Conservation (phyloP, 2,329 filamentous ascomycete genomes). For the Exophiala spinifera region DNA sequence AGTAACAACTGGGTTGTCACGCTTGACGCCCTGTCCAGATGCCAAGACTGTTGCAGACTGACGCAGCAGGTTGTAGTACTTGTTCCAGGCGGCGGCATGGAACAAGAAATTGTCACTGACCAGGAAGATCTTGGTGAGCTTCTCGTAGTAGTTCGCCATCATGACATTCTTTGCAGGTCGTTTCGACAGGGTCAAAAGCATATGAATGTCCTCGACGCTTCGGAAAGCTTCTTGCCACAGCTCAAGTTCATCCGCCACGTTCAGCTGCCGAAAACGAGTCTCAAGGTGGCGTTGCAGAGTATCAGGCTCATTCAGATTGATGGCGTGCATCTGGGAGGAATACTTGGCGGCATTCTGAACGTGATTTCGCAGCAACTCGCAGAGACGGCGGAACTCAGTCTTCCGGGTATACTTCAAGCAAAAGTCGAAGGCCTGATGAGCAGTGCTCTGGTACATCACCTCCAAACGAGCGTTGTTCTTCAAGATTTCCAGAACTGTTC, state of each 20-base stretch:
- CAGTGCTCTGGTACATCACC: conserved; percentile 96
- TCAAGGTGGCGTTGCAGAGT: conserved; percentile 96
- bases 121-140: conserved; percentile 95
- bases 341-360: conserved; percentile 99
- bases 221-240: conserved; percentile 99
- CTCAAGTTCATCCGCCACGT: conserved; percentile 95
- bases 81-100: conserved; percentile 95
- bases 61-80: conserved; percentile 94
- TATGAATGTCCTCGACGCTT: conserved; percentile 98
- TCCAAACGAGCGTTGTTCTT: conserved; percentile 98
- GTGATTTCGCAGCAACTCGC: conserved; percentile 96
- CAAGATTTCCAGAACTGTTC: conserved; percentile 95
- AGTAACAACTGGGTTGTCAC: conserved; percentile 85
- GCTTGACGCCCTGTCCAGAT: conserved; percentile 82
- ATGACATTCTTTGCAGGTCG: conserved; percentile 97
- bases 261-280: conserved; percentile 96
- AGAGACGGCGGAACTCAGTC: conserved; percentile 98
- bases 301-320: conserved; percentile 96
- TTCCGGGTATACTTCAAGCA: conserved; percentile 97
- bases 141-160: conserved; percentile 99
- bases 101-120: conserved; percentile 99
- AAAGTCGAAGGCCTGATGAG: conserved; percentile 97
- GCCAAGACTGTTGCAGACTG: conserved; percentile 82
- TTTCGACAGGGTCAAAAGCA: conserved; percentile 94
- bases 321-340: conserved; percentile 97